Percentiles rank a stretch among this genome's conserved stretches.
These are phyloP conservation scores for Ceratocystis diversiconidia DNA, from an alignment of 2,329 filamentous ascomycete genomes.

Conservation along the genomic window DNA sequence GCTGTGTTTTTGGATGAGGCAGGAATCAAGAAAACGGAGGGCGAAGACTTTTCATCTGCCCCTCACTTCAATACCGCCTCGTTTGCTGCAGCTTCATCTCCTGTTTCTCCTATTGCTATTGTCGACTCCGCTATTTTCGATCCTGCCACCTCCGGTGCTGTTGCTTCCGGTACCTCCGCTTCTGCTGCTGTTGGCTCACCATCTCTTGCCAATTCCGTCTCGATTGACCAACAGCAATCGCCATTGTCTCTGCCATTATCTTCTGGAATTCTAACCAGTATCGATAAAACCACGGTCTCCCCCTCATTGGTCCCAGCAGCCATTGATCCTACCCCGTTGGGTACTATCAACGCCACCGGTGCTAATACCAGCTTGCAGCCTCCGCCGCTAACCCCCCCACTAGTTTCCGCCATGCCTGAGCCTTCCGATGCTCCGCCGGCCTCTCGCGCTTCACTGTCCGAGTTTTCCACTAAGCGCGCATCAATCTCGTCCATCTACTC, in stretches of 20 bases:
- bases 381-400: background rate
- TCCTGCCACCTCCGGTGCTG: background rate
- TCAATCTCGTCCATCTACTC: constrained; percentile 64
- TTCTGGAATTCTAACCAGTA: background rate
- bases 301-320: background rate
- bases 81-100: background rate
- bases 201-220: background rate
- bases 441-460: constrained; percentile 35
- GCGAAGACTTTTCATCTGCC: constrained; percentile 1
- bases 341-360: background rate
- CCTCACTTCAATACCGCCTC: background rate
- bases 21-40: background rate
- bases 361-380: background rate
- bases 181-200: constrained; percentile 1
- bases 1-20: background rate
- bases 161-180: background rate
- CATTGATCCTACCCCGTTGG: background rate
- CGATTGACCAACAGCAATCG: too few relatives aligned
- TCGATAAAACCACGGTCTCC: background rate
- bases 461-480: constrained; percentile 46
- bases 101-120: background rate
- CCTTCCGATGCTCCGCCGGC: constrained; percentile 24
- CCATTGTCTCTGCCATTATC: too few relatives aligned
- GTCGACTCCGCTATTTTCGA: background rate
- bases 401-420: background rate